Evolutionary conservation across 805 yeast genomes (phyloP).

Genomic region (Barnettozyma sp.): DNA sequence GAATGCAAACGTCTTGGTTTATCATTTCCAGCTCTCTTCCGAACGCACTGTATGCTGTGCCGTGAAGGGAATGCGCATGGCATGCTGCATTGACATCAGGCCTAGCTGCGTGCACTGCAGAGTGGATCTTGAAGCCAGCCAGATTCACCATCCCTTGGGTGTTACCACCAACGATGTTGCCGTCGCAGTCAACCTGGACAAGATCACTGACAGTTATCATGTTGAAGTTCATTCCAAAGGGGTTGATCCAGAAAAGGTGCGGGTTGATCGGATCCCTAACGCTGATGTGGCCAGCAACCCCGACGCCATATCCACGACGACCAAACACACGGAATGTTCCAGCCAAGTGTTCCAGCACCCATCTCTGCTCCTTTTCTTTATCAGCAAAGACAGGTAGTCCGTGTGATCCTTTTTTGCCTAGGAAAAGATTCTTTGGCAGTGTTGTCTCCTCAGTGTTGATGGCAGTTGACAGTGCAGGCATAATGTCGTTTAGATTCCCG

Average conservation of each 20-base stretch:
- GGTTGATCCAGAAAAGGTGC: conserved; percentile 85
- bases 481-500: not conserved
- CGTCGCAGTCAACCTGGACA: conserved; percentile 58
- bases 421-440: not conserved
- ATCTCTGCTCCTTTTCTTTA: conserved; percentile 42
- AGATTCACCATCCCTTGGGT: conserved; percentile 45
- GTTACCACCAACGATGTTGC: conserved; percentile 57
- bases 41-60: conserved; percentile 59
- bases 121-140: conserved; percentile 67
- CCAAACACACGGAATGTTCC: conserved; percentile 80
- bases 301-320: conserved; percentile 75
- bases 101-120: conserved; percentile 58
- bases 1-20: conserved; percentile 68
- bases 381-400: conserved; percentile 32
- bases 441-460: not conserved
- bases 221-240: conserved; percentile 68
- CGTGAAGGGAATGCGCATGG: conserved; percentile 60
- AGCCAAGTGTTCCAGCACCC: conserved; percentile 68
- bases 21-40: conserved; percentile 69
- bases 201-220: conserved; percentile 52
- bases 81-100: conserved; percentile 70
- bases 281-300: conserved; percentile 84
- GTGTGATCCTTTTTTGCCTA: not conserved
- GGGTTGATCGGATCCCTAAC: conserved; percentile 77
- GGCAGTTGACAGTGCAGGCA: not conserved